Base-by-base conservation (phyloP, 768 basidiomycete genomes). In the Amanita subjunquillea region DNA sequence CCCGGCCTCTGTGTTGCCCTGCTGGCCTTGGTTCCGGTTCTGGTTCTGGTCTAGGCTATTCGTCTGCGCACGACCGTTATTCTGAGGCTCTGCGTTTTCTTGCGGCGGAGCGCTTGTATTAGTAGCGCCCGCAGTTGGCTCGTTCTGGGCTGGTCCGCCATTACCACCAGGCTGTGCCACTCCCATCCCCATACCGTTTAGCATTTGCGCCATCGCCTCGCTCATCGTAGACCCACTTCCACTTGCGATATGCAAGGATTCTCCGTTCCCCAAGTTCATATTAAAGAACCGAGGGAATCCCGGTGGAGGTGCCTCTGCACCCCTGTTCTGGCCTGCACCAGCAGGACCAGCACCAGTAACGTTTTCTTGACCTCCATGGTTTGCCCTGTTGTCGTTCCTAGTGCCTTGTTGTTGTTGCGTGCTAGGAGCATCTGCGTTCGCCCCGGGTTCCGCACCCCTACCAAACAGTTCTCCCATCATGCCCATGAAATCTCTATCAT, bases 181-280 rank as follows among this genome's bases (percentile, higher is more conserved):
- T 6, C 3, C 42, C 37, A 49, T 51, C 38, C 51, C 53, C 39
- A 60, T 51, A 13, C 59, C 46, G 17, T 48, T 57, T 41, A 66
- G 57, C 36, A 65, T 39, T 34, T 60, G 60, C 3, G 57, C 48
- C 40, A 66, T 57, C 3, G 64, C 62, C 47, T 68, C 67, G 45
- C 57, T 54, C 54, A 65, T 46, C 27, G 61, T 63, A 9, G 62
- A 55, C 20, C 62, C 64, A 32, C 57, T 48, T 27, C 61, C 65
- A 12, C 53, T 42, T 8, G 57, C 59, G 15, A 61, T 54, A 45
- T 62, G 63, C 9, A 60, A n/a, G 6, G 48, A 50, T 8, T 39
- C 48, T 29, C 54, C 17, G 47, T 57, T 40, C 29, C 7, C 46
- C 34, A 50, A 7, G 38, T 50, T 50, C 48, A 50, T 50, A 50